Percentiles rank a stretch among this genome's conserved stretches.
Conservation (phyloP, 2,329 filamentous ascomycete species). For the Elsinoe australis region DNA sequence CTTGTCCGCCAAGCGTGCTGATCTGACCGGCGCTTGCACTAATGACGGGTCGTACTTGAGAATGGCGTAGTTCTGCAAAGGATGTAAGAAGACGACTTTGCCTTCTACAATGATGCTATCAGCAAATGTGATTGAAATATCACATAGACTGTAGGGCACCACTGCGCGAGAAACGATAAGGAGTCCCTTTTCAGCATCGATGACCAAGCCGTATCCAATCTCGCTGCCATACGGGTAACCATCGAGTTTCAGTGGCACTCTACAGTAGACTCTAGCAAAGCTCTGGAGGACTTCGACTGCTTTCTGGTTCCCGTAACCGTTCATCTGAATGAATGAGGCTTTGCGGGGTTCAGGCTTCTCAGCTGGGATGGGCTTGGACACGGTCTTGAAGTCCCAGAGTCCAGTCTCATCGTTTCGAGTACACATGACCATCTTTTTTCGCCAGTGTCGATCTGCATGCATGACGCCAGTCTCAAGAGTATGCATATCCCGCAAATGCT, state of each 20-base stretch:
- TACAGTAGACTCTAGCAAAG: conserved; percentile 87
- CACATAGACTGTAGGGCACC: conserved; percentile 92
- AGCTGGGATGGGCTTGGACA: conserved; percentile 72
- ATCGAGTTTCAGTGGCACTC: conserved; percentile 91
- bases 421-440: conserved; percentile 86
- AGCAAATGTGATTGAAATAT: conserved; percentile 91
- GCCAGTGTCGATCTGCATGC: conserved; percentile 92
- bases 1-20: conserved; percentile 71
- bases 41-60: conserved; percentile 89
- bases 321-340: conserved; percentile 85
- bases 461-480: conserved; percentile 89
- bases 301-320: conserved; percentile 77
- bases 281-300: conserved; percentile 91
- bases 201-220: conserved; percentile 93
- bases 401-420: conserved; percentile 84
- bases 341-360: conserved; percentile 63
- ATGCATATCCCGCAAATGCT: conserved; percentile 89
- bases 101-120: conserved; percentile 92
- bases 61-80: conserved; percentile 92
- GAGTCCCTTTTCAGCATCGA: conserved; percentile 91
- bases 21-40: conserved; percentile 89
- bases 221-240: conserved; percentile 94
- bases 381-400: conserved; percentile 86
- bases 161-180: conserved; percentile 91
- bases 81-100: conserved; percentile 92